Conservation (phyloP, 2,329 filamentous ascomycete genomes). For the Arthrinium phaeospermum region DNA sequence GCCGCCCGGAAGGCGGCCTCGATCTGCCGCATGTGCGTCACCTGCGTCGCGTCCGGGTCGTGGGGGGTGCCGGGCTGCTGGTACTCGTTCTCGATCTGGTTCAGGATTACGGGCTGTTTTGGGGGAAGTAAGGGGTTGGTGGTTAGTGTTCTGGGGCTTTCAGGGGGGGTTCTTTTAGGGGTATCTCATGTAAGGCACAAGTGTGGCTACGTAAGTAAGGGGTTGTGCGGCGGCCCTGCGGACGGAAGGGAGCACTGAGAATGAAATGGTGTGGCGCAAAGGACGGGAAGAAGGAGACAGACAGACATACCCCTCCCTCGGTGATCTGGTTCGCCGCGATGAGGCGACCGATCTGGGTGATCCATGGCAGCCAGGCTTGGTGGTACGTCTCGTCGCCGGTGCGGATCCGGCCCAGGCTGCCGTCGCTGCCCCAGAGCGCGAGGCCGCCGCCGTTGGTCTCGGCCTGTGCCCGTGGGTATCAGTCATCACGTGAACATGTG, state of each 20-base stretch:
- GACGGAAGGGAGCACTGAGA: neutral
- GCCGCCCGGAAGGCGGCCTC: conserved; percentile 50
- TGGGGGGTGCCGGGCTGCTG: conserved; percentile 47
- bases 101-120: conserved; percentile 50
- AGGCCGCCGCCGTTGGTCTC: conserved; percentile 55
- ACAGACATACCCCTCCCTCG: conserved; percentile 44
- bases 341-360: conserved; percentile 47
- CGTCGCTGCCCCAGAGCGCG: conserved; percentile 50
- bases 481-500: neutral
- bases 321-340: conserved; percentile 56
- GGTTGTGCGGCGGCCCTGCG: neutral
- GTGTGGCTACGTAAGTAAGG: no score
- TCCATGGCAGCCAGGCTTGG: conserved; percentile 53
- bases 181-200: neutral
- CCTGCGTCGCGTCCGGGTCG: conserved; percentile 48
- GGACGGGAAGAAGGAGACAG: neutral
- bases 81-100: conserved; percentile 60
- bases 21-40: conserved; percentile 59
- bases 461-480: conserved; percentile 28
- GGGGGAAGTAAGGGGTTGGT: neutral
- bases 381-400: conserved; percentile 50
- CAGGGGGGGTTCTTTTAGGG: no score
- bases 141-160: neutral
- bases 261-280: no score
- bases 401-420: conserved; percentile 46